Evolutionary conservation across 768 basidiomycete genomes (phyloP), one percentile per base, ranked within the genome.

Genomic region (Suillus clintonianus): DNA sequence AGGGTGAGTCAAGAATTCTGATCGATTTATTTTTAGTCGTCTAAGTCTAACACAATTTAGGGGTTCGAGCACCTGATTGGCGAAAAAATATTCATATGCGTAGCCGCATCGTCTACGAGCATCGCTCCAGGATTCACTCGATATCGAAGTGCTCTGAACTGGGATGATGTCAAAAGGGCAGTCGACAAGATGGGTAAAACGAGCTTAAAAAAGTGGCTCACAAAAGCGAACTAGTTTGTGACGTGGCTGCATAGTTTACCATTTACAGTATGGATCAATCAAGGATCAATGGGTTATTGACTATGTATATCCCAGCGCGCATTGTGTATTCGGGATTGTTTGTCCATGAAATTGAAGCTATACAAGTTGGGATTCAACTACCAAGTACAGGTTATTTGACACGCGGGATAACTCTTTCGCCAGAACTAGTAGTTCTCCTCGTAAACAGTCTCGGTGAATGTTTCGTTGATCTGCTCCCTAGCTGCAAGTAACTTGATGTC

Each of bases 191-290:
- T 81, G 51, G 88, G 88, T 2, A 89, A 92, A 68, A 85, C 86
- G 13, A 89, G 83, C 67, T 75, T 95, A 61, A 91, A 85, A 72
- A 91, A 90, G 72, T 94, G 93, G 93, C 78, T 93, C 60, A 85
- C 76, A 57, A 91, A 87, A 66, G 83, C 84, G 2, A 79, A 79
- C 68, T 82, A 69, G 63, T 24, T 17, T 19, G 55, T 36, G 24
- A 39, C 55, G 36, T 39, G 17, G 56, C 56, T 57, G 39, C 10
- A 30, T 57, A 41, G 6, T 36, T 54, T n/a, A 19, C 51, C 51
- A 32, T 53, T n/a, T 32, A 53, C 19, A 53, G 19, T 32, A 32
- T 19, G 30, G 51, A 53, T 53, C 34, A n/a, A 36, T 54, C 47
- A 14, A 24, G 14, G 7, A 30, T 30, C 50, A 5, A 43, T 48